These are phyloP conservation scores for Phoma sp. DNA, from an alignment of 2,329 filamentous ascomycete species.

Conservation along the genomic window DNA sequence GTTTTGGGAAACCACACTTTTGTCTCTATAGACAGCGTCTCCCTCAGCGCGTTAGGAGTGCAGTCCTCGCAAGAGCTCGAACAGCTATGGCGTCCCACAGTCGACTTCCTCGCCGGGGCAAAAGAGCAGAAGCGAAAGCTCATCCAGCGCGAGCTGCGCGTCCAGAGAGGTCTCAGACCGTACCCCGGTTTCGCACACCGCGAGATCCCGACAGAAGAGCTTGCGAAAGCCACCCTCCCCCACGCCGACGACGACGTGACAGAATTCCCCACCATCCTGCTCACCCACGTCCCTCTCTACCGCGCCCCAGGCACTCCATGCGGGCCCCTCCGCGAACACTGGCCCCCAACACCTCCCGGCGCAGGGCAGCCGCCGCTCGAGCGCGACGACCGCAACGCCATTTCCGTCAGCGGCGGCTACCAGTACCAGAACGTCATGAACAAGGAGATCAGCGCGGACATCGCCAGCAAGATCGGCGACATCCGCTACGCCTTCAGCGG, in stretches of 20 bases:
- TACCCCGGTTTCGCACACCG: conserved; percentile 64
- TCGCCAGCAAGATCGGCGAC: conserved; percentile 80
- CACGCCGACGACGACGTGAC: conserved; percentile 51
- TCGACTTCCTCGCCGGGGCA: conserved; percentile 75
- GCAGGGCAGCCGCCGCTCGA: conserved; percentile 57
- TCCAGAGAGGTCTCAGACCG: conserved; percentile 65
- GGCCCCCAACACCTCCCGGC: conserved; percentile 70
- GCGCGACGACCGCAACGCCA: conserved; percentile 75
- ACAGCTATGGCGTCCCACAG: conserved; percentile 74
- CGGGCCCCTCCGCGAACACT: conserved; percentile 83
- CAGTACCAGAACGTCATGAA: conserved; percentile 96
- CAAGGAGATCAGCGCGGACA: conserved; percentile 73
- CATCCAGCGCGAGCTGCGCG: conserved; percentile 70
- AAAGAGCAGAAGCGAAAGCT: conserved; percentile 69
- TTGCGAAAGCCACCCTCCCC: conserved; percentile 36
- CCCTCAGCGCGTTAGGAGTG: conserved; percentile 76
- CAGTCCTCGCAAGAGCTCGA: conserved; percentile 57
- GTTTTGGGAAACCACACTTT: conserved; percentile 94
- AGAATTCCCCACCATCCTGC: conserved; percentile 83
- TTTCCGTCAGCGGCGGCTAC: conserved; percentile 79
- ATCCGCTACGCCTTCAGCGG: conserved; percentile 89
- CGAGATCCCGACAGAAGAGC: conserved; percentile 63
- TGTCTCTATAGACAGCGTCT: conserved; percentile 88
- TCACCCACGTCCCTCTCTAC: conserved; percentile 91
- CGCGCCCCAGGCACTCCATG: conserved; percentile 83